Conservation (phyloP, 768 basidiomycete species). For the Hortiboletus campestris region DNA sequence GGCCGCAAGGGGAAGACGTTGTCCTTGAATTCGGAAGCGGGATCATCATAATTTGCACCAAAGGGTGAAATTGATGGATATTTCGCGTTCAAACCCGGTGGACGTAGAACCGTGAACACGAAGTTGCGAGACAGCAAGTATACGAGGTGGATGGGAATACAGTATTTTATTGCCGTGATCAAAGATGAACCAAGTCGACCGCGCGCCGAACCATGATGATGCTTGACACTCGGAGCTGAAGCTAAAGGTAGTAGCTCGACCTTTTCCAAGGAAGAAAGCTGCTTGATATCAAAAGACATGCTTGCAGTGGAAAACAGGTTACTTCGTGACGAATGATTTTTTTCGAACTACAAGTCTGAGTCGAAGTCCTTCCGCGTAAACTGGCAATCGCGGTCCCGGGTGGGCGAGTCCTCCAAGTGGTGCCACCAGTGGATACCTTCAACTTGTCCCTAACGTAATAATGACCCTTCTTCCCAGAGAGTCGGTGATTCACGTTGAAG, state of each 20-base stretch:
- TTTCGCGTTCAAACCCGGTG: neutral
- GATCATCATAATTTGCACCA: slow-evolving; percentile 26
- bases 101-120: neutral
- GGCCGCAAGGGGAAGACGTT: slow-evolving; percentile 64
- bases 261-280: slow-evolving; percentile 14
- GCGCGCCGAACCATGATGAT: neutral
- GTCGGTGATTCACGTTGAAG: no score
- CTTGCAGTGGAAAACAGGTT: neutral
- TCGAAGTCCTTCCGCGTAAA: neutral
- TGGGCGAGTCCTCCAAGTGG: neutral
- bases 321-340: neutral
- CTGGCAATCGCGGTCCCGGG: neutral
- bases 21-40: slow-evolving; percentile 45
- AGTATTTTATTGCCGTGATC: slow-evolving; percentile 15
- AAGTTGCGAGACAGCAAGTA: slow-evolving; percentile 16
- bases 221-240: neutral
- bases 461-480: no score
- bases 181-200: slow-evolving; percentile 1
- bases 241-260: slow-evolving; percentile 22
- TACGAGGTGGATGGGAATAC: slow-evolving; percentile 20
- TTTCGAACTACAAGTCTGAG: slow-evolving; percentile 1
- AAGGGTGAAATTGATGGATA: slow-evolving; percentile 5
- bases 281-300: slow-evolving; percentile 12
- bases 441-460: neutral
- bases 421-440: neutral